These are phyloP conservation scores for Colletotrichum acutatum DNA, from an alignment of 2,329 filamentous ascomycete species.

Conservation along the genomic window DNA sequence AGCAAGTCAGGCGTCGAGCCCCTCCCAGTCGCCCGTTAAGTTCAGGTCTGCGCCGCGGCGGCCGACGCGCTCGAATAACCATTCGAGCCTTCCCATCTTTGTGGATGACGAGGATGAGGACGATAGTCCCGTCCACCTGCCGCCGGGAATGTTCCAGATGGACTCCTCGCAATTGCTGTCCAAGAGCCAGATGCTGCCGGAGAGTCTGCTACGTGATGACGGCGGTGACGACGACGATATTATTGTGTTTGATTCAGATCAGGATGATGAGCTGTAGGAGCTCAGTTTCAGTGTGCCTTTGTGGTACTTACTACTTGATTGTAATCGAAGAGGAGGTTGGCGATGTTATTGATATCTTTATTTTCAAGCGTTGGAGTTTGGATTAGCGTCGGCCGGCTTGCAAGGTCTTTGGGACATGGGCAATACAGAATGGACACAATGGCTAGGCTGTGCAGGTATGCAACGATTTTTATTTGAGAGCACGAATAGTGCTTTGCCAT, in stretches of 20 bases:
- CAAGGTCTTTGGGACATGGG: neutral
- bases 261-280: conserved; percentile 26
- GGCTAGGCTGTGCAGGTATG: neutral
- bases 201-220: conserved; percentile 54
- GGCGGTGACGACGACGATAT: conserved; percentile 35
- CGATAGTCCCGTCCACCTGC: conserved; percentile 37
- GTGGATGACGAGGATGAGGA: conserved; percentile 39
- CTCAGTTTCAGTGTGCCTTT: neutral
- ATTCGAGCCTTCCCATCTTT: conserved; percentile 37
- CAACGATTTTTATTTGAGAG: neutral
- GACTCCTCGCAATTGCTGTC: conserved; percentile 61
- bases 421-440: neutral
- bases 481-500: neutral
- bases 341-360: neutral
- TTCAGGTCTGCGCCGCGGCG: conserved; percentile 41
- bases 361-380: conserved; percentile 21
- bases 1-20: conserved; percentile 48
- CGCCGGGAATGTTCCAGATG: conserved; percentile 38
- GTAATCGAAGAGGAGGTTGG: neutral
- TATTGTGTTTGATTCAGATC: conserved; percentile 34
- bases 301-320: neutral
- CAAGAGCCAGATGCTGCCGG: conserved; percentile 64
- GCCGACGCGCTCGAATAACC: conserved; percentile 35
- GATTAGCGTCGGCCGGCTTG: neutral
- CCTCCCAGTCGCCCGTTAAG: conserved; percentile 44